These are phyloP conservation scores for Fraxinus americana DNA, from an alignment of 257 asterid genomes.

Conservation along the genomic window DNA sequence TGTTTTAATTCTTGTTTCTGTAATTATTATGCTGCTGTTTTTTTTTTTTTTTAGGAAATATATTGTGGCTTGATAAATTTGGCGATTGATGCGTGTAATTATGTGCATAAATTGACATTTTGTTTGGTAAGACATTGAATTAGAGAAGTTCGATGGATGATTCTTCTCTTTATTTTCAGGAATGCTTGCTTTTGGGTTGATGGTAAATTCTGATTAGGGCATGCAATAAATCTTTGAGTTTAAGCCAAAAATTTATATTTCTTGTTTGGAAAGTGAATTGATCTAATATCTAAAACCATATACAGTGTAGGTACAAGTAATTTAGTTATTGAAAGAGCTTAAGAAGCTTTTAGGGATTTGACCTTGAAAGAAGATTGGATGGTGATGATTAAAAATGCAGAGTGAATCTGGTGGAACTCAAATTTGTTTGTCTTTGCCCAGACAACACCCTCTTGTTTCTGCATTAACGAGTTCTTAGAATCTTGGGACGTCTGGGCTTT, in stretches of 20 bases:
- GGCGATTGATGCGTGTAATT: conserved; percentile 1
- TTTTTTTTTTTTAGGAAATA: background rate
- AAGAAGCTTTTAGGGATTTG: background rate
- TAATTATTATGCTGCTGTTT: background rate
- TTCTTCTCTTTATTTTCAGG: background rate
- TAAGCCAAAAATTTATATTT: background rate
- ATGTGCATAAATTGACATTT: background rate
- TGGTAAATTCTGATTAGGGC: background rate
- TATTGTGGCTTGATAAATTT: background rate
- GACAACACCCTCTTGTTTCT: background rate
- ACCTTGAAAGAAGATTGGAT: background rate
- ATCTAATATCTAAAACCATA: background rate
- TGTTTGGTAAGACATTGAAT: background rate
- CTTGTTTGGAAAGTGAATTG: background rate
- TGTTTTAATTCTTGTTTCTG: background rate
- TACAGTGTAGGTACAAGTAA: background rate
- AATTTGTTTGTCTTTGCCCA: background rate
- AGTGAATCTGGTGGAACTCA: background rate
- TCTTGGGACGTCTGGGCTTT: background rate
- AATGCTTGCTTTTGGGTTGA: background rate
- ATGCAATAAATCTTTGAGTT: background rate
- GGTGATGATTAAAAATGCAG: too few relatives aligned
- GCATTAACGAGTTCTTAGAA: background rate
- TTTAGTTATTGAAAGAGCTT: background rate
- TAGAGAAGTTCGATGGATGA: background rate